A percentile compares a stretch with the other conserved stretches of the same genome.
These are phyloP conservation scores for Phytopythium kandeliae DNA, from an alignment of 352 stramenopile genomes.

Conservation along the genomic window DNA sequence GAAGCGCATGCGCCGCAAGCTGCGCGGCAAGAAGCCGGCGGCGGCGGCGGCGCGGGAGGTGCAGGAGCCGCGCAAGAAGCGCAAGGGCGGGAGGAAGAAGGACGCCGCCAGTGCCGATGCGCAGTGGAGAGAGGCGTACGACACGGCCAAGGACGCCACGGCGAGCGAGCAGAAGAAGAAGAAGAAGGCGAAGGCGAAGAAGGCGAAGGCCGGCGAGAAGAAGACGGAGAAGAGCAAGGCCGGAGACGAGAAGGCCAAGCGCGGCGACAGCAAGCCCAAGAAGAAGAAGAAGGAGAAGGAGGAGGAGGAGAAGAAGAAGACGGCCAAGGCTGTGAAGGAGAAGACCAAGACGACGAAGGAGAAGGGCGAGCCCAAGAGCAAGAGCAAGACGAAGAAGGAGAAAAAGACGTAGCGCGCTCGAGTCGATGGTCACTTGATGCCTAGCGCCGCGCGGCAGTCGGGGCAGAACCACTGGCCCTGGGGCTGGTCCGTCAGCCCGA, in stretches of 20 bases:
- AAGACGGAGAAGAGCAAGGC: conserved; percentile 4
- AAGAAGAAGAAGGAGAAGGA: conserved; percentile 11
- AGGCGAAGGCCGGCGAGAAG: conserved; percentile 19
- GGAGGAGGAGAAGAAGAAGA: conserved; percentile 13
- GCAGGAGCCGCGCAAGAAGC: conserved; percentile 58
- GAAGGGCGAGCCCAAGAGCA: conserved; percentile 12
- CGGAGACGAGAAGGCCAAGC: conserved; percentile 12
- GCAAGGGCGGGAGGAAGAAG: conserved; percentile 24
- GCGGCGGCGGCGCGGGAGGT: conserved; percentile 68
- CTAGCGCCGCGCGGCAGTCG: conserved; percentile 66
- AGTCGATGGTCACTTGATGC: conserved; percentile 72
- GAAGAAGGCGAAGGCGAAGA: conserved; percentile 29
- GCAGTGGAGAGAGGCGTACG: conserved; percentile 77
- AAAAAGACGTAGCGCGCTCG: conserved; percentile 5
- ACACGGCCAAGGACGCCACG: conserved; percentile 48
- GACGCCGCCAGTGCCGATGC: conserved; percentile 32
- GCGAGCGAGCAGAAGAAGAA: conserved; percentile 39
- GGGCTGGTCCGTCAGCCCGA: conserved; percentile 80
- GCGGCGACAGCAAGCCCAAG: too few species aligned
- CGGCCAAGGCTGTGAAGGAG: conserved; percentile 12
- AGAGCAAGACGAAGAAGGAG: conserved; percentile 10
- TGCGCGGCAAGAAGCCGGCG: conserved; percentile 85
- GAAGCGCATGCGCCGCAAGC: conserved; percentile 92
- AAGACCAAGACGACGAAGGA: conserved; percentile 8
- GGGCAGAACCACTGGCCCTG: conserved; percentile 81